Base-by-base conservation (phyloP, 2,329 filamentous ascomycete species). In the Cordyceps farinosa region DNA sequence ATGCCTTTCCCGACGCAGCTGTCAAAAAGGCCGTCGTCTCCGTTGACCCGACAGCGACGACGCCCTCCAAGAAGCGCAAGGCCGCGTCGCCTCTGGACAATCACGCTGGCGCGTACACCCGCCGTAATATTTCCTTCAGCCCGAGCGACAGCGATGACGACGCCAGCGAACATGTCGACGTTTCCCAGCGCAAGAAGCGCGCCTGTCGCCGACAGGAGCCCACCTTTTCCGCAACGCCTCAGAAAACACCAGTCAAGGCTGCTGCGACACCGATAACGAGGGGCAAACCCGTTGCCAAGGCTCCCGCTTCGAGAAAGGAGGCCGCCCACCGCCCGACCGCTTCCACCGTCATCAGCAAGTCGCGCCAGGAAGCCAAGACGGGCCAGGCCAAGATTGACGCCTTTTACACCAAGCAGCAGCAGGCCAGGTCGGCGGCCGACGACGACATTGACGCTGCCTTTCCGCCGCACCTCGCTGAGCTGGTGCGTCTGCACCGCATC, bases 401-500 rank as follows among this genome's bases (percentile, higher is more conserved):
- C 3, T 70, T 77, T 36, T 75, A 77, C 66, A 74, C 74, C 62
- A 78, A 76, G 34, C 40, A 58, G 45, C 61, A 57, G 72, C 74
- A 17, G 66, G 62, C 65, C 70, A 74, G 56, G 67, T 71, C 65
- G 70, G 73, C 66, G 47, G 62, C 58, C 69, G 64, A 53, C 7
- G 47, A 50, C 1, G 61, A 64, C 10, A 66, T 59, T 7, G 62
- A 67, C 5, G 50, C 64, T 30, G 70, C 69, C 7, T 77, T 88
- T 5, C 84, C 83, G 11, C 71, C 71, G 22, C 84, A 86, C 68
- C 76, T 87, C 47, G 73, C 79, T 63, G 84, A 90, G 55, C 78
- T 92, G 17, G 75, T 90, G 57, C 77, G 83, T 63, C 78, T 93
- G 32, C 86, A 92, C 72, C 79, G 80, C 47, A 82, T 87, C 11